Evolutionary conservation across 2,329 filamentous ascomycete genomes (phyloP).

Genomic region (Neodidymelliopsis sp.): DNA sequence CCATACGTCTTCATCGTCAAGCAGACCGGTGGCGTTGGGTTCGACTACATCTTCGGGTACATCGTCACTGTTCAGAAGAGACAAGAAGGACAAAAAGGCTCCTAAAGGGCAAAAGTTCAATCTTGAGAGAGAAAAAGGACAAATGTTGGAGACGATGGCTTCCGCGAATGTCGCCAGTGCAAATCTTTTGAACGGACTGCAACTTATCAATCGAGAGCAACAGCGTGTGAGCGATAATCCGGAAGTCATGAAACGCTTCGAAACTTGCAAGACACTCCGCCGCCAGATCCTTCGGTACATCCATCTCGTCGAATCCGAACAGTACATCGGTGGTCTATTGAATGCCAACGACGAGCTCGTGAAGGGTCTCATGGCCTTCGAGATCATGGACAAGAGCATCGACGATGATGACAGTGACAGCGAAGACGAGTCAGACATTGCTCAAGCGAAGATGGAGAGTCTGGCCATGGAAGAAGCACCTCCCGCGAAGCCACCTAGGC

Average conservation of each 20-base stretch:
- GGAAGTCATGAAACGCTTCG: conserved; percentile 77
- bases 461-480: conserved; percentile 53
- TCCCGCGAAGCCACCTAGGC: conserved; percentile 60
- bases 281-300: conserved; percentile 90
- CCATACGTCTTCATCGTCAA: conserved; percentile 39
- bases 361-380: conserved; percentile 89
- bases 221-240: conserved; percentile 87
- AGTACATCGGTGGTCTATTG: conserved; percentile 89
- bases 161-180: conserved; percentile 90
- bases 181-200: conserved; percentile 85
- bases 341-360: conserved; percentile 98
- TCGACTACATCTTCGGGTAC: conserved; percentile 51
- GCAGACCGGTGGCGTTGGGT: conserved; percentile 38
- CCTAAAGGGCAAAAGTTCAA: conserved; percentile 72
- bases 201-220: conserved; percentile 87
- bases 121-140: conserved; percentile 84
- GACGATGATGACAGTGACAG: conserved; percentile 74
- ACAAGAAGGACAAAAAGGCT: conserved; percentile 61
- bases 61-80: conserved; percentile 61
- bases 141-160: conserved; percentile 88
- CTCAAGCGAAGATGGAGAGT: conserved; percentile 55
- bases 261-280: conserved; percentile 84
- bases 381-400: conserved; percentile 88
- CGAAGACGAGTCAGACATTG: conserved; percentile 55
- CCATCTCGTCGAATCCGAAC: conserved; percentile 85